Conservation (phyloP, 495 filamentous ascomycete species). For the Wilcoxina mikolae region DNA sequence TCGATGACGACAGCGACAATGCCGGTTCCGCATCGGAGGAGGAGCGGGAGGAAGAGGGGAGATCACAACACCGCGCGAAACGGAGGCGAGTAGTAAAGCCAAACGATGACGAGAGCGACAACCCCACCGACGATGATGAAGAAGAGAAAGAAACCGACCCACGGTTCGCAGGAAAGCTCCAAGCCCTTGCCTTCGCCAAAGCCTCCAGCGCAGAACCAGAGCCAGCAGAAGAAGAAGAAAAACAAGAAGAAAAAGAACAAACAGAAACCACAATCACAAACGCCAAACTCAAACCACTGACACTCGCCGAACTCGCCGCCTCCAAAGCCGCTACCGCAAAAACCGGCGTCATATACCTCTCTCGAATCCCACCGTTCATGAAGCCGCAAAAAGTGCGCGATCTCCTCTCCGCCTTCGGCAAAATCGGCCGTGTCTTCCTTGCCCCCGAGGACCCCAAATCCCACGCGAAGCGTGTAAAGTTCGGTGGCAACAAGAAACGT, state of each 20-base stretch:
- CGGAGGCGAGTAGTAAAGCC: conserved; percentile 8
- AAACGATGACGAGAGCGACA: conserved; percentile 22
- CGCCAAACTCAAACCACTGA: conserved; percentile 34
- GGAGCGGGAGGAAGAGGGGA: neutral
- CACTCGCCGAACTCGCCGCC: conserved; percentile 44
- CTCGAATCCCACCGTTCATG: conserved; percentile 85
- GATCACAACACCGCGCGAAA: conserved; percentile 2
- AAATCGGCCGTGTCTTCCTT: conserved; percentile 74
- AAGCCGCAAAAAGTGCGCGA: conserved; percentile 68
- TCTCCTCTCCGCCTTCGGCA: conserved; percentile 61
- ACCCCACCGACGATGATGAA: conserved; percentile 28
- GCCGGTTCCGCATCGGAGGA: no score
- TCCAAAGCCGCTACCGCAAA: conserved; percentile 43
- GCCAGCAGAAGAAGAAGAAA: conserved; percentile 20
- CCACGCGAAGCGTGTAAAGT: conserved; percentile 43
- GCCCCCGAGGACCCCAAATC: conserved; percentile 57
- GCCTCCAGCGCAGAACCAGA: conserved; percentile 14
- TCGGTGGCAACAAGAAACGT: conserved; percentile 77
- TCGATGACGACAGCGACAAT: no score
- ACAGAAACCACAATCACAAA: conserved; percentile 29
- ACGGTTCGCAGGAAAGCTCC: conserved; percentile 5
- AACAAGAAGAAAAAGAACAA: conserved; percentile 14
- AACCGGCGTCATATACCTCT: conserved; percentile 77
- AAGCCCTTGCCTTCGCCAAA: conserved; percentile 3
- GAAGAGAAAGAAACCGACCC: conserved; percentile 33